Evolutionary conservation across 2,329 filamentous ascomycete species (phyloP), one percentile per base, ranked within the genome.

Genomic region (Phialophora macrospora): DNA sequence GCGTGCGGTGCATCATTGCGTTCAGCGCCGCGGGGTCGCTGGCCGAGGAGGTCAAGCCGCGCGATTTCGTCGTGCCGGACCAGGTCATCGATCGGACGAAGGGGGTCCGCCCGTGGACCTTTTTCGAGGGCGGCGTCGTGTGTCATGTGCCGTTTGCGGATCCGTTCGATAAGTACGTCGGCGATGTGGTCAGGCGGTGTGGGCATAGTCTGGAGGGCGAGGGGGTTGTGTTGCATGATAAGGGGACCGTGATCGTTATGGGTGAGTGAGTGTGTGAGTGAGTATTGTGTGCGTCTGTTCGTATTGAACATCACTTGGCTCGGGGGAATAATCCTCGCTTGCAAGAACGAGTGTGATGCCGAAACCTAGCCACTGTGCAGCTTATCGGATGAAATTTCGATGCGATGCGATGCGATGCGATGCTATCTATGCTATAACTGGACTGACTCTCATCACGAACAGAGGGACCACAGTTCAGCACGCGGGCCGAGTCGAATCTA

Each of bases 71-170:
- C 59, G 86, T 99, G 12, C 95, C 94, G 0, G 93, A 97, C 80
- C 95, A 99, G 82, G 87, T 96, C 77, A 97, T 98, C 77, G 95
- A 99, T 82, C 91, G 94, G 69, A 98, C 94, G 72, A 98, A 97
- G 86, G 95, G 94, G 61, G 84, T 97, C 69, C 86, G 95, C 7
- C 93, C 94, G 1, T 97, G 94, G 78, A 98, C 95, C 28, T 99
- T 97, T 82, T 99, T 98, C 77, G 81, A 82, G 72, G 75, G 74
- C 11, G 95, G 95, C 32, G 87, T 97, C 71, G 95, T 99, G 17
- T 92, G 91, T 44, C 95, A 99, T 78, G 91, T 98, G 52, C 91
- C 93, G 54, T 98, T 99, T 77, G 95, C 92, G 28, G 95, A 98
- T 76, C 95, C 95, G 1, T 99, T 99, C 75, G 95, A 98, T 78